phyloP scores from a whole-genome alignment of 306 rosid species.

The Vigna nakashimae region DNA sequence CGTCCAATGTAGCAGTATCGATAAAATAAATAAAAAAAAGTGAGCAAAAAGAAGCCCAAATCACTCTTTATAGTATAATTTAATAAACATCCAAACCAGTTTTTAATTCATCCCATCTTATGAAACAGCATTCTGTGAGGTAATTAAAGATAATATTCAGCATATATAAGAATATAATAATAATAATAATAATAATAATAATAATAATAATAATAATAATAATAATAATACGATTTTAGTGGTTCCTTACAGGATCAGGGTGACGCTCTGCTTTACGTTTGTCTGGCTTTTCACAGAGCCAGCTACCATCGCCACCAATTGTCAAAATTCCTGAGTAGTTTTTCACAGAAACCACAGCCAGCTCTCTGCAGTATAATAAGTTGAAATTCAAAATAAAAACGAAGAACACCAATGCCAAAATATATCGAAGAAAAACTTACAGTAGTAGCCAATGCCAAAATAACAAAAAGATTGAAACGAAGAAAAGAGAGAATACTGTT shows the following conservation, averaged over 20 bases:
- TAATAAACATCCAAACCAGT: slow-evolving; percentile 21
- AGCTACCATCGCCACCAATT: slow-evolving; percentile 64
- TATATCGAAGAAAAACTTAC: not conserved
- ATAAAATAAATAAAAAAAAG: not conserved
- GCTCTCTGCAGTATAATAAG: slow-evolving; percentile 58
- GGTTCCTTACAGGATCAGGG: slow-evolving; percentile 77
- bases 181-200: slow-evolving; percentile 10
- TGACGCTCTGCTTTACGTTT: slow-evolving; percentile 59
- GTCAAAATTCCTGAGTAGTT: slow-evolving; percentile 74
- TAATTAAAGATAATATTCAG: not conserved
- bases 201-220: not conserved
- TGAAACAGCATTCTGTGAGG: not conserved
- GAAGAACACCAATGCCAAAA: too few species aligned
- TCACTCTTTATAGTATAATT: not conserved
- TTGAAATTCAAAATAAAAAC: slow-evolving; percentile 18
- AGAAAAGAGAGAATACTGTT: slow-evolving; percentile 52
- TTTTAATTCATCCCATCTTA: slow-evolving; percentile 22
- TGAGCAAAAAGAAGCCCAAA: slow-evolving; percentile 28
- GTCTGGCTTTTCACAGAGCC: slow-evolving; percentile 65
- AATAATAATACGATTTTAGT: slow-evolving; percentile 15
- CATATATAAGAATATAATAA: not conserved
- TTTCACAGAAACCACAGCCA: slow-evolving; percentile 73
- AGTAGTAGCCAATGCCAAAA: not conserved
- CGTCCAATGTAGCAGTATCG: slow-evolving; percentile 5
- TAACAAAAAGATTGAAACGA: not conserved